Evolutionary conservation across 1,139 yeast genomes (phyloP).

Genomic region (Lodderomyces metapsilosis): DNA sequence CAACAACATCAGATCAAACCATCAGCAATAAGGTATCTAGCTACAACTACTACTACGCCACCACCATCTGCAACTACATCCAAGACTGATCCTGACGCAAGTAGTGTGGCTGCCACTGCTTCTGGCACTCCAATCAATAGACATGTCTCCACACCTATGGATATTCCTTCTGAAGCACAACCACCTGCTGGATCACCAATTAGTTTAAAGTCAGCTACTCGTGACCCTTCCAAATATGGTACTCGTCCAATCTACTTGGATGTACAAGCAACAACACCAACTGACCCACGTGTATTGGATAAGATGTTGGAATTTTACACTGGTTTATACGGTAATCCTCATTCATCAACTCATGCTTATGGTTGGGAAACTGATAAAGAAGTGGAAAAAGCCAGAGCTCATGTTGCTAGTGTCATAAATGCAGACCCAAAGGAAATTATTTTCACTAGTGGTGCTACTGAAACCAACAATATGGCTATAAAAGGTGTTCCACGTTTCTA

Average conservation of each 20-base stretch:
- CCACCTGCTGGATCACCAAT: slow-evolving; percentile 48
- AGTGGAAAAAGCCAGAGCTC: slow-evolving; percentile 80
- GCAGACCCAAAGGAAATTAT: slow-evolving; percentile 97
- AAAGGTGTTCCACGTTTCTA: slow-evolving; percentile 96
- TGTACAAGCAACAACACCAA: slow-evolving; percentile 97
- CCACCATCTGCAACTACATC: not conserved
- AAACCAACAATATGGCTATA: slow-evolving; percentile 88
- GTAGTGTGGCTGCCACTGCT: not conserved
- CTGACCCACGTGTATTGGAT: slow-evolving; percentile 95
- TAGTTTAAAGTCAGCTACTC: slow-evolving; percentile 42
- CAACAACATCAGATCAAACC: not conserved
- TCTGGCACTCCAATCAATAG: slow-evolving; percentile 18
- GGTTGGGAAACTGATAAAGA: slow-evolving; percentile 98
- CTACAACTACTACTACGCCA: not conserved
- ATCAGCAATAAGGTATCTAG: not conserved
- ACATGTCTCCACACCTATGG: slow-evolving; percentile 20
- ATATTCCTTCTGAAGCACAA: slow-evolving; percentile 16
- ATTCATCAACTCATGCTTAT: slow-evolving; percentile 94
- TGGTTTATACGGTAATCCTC: slow-evolving; percentile 96
- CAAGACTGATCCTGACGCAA: not conserved
- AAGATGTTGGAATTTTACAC: slow-evolving; percentile 91
- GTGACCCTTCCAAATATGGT: slow-evolving; percentile 53
- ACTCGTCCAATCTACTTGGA: slow-evolving; percentile 89
- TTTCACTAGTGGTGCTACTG: slow-evolving; percentile 98
- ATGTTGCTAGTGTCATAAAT: slow-evolving; percentile 77